Conservation (phyloP, 805 yeast genomes). For the Wickerhamomyces pijperi region DNA sequence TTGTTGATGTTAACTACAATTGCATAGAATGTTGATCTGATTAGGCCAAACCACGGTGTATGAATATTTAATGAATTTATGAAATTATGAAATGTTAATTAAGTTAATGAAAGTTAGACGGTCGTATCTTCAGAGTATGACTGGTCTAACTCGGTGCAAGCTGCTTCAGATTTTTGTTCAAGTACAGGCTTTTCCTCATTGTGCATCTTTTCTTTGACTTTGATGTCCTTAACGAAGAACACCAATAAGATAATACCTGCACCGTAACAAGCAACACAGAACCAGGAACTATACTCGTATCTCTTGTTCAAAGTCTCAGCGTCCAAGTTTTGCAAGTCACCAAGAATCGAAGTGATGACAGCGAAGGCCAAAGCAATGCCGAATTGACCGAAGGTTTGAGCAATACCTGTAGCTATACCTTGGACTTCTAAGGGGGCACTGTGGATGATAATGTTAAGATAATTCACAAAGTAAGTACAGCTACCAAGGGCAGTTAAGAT, state of each 20-base stretch:
- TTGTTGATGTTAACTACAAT: conserved; percentile 53
- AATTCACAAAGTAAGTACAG: conserved; percentile 24
- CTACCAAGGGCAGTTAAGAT: conserved; percentile 16
- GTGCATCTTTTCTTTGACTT: no score
- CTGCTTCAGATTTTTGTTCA: no score
- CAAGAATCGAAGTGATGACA: conserved; percentile 18
- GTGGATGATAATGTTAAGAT: conserved; percentile 20
- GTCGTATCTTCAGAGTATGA: no score
- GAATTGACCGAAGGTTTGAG: conserved; percentile 25
- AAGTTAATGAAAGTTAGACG: no score
- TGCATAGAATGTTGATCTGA: no score
- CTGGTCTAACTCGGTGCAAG: no score
- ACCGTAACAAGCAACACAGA: background rate
- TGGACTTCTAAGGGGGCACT: conserved; percentile 27
- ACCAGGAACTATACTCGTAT: background rate
- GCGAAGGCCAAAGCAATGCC: conserved; percentile 22
- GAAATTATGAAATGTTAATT: no score
- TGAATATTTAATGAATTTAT: no score
- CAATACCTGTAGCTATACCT: conserved; percentile 28
- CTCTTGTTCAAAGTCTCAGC: background rate
- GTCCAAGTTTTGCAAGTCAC: conserved; percentile 5
- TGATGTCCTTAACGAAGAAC: background rate
- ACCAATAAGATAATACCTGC: background rate
- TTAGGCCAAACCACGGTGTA: no score
- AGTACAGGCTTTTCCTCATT: no score